Evolutionary conservation across 192 early-diverging fungal species (phyloP), one percentile per base, ranked within the genome.

Genomic region (Backusella luteola): DNA sequence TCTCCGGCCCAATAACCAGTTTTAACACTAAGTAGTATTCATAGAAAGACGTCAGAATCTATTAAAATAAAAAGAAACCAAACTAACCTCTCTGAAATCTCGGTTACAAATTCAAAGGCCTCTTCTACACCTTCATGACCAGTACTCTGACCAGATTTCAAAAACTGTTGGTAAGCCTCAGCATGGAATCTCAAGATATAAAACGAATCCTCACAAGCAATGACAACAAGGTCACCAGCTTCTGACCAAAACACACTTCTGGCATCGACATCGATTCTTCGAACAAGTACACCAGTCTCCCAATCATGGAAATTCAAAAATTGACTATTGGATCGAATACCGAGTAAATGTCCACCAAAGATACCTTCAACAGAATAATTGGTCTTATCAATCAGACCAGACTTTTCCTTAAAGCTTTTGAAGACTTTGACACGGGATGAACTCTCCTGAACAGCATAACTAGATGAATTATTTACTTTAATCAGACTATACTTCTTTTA

Each of bases 1-100:
- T 99, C 98, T 56, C 97, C 98, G 69, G 98, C 94, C 98, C 98
- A 99, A 79, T 88, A 88, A 23, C 97, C 98, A n/a, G 97, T 96
- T 77, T 93, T 93, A 32, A 99, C 90, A 46, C 94, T 95, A 71
- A 19, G 34, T 19, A 19, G 15, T 19, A 67, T 34, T 2, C 26
- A 32, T 19, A 12, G 14, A 15, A 34, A 44, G 46, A 44, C 12
- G 14, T 39, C 7, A 35, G 34, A 8, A n/a, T 3, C 9, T 11
- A 39, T 14, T 39, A 21, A 23, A 42, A 39, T 38, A 9, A 8
- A 11, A n/a, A 70, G 0, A 38, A 39, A 8, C 9, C 8, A n/a
- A 2, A 21, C 34, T 38, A 17, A 71, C 69, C 23, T 73, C 80
- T 99, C 97, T 4, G 87, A 84, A 73, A 99, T 92, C 78, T 99